These are phyloP conservation scores for Luvunga scandens DNA, from an alignment of 345 rosid genomes.

Conservation along the genomic window DNA sequence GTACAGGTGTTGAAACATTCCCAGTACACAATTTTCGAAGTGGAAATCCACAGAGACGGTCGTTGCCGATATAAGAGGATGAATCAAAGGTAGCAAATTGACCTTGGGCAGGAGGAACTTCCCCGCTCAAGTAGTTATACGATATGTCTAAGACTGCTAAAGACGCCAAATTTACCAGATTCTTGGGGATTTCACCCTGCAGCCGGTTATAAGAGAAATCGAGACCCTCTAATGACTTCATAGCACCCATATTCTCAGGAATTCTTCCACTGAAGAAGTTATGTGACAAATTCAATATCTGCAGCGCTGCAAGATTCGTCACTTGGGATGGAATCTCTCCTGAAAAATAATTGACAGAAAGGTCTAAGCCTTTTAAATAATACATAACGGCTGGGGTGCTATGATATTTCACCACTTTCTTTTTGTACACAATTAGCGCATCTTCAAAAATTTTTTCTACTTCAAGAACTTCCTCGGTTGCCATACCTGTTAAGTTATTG, in stretches of 20 bases:
- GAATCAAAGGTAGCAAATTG: neutral
- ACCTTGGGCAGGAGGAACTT: neutral
- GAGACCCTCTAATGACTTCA: neutral
- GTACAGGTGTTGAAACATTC: too few species aligned
- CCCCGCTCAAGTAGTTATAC: neutral
- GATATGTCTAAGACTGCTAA: rapidly evolving
- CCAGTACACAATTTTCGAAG: too few species aligned
- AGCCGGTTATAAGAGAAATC: neutral
- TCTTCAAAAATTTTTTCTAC: rapidly evolving
- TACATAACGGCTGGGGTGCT: too few species aligned
- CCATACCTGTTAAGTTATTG: neutral
- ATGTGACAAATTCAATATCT: neutral
- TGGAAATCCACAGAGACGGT: neutral
- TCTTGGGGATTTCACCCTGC: neutral
- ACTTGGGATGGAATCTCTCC: neutral
- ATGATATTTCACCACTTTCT: neutral
- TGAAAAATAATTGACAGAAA: too few species aligned
- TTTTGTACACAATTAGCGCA: neutral
- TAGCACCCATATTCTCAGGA: neutral
- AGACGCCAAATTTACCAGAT: rapidly evolving
- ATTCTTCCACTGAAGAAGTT: neutral
- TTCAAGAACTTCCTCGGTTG: rapidly evolving
- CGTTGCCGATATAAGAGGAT: neutral
- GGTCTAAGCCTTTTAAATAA: too few species aligned
- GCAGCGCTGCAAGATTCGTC: neutral